Evolutionary conservation across 2,329 filamentous ascomycete species (phyloP).

Genomic region (Calonectria pteridis): DNA sequence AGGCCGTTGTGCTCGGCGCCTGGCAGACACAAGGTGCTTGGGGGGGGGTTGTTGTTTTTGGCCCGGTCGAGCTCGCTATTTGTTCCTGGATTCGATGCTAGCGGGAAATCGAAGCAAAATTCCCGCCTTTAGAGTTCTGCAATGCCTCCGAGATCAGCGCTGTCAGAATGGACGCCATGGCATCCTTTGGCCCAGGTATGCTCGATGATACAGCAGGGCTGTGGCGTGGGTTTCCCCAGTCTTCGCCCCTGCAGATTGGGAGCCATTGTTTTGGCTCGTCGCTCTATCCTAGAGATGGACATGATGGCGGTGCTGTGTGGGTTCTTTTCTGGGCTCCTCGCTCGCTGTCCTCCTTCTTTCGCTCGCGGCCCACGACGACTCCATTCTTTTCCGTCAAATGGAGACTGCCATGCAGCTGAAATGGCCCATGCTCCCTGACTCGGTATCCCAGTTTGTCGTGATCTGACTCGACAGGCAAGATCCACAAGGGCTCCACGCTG

Average conservation of each 20-base stretch:
- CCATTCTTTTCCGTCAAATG: background rate
- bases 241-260: background rate
- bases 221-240: conserved; percentile 4
- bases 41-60: background rate
- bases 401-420: conserved; percentile 6
- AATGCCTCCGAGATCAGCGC: conserved; percentile 15
- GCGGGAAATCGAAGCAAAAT: background rate
- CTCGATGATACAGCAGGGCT: background rate
- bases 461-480: conserved; percentile 16
- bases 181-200: background rate
- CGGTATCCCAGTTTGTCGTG: conserved; percentile 11
- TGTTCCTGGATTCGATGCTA: conserved; percentile 10
- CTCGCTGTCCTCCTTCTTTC: background rate
- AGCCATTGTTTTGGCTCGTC: background rate
- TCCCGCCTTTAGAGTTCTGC: conserved; percentile 1
- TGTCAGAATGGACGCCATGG: conserved; percentile 4
- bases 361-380: background rate
- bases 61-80: background rate
- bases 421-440: conserved; percentile 19
- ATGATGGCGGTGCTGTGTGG: background rate
- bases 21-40: background rate
- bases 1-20: background rate
- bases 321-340: background rate
- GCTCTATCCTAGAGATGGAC: background rate
- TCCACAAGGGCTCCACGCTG: background rate